Base-by-base conservation (phyloP, 2,329 filamentous ascomycete species). In the Herpotrichia juniperi region DNA sequence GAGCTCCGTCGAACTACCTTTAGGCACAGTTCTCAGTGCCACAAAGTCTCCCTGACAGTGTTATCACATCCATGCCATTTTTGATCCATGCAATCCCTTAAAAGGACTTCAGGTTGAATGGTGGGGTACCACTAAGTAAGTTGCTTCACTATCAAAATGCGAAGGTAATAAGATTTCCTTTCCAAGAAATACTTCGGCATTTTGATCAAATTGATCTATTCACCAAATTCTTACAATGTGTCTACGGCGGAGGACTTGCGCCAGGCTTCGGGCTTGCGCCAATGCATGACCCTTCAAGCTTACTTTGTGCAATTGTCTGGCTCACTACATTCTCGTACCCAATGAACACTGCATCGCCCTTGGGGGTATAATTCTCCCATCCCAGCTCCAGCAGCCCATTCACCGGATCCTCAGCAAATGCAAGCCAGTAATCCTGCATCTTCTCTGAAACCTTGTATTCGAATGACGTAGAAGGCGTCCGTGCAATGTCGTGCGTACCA, bases 341-440 rank as follows among this genome's bases (percentile, higher is more conserved):
- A 58, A 69, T 53, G 30, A 70, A 45, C 16, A 65, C 55, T 2
- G 53, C 63, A 42, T 66, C 53, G 2, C 62, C 66, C 35, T 53
- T 54, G 2, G 61, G 53, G 45, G 58, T 57, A 48, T 73, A 74
- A n/a, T 50, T 52, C 1, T 64, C 35, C 73, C 73, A 76, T 0
- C 71, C 72, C 48, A 66, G 25, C 26, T 60, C 59, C 10, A 63
- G 59, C 39, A 75, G 47, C 10, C 66, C 65, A 5, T 59, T 54
- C 12, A 58, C 54, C 1, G 71, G 68, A 51, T 75, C 68, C 21
- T 60, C 53, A 0, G 68, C 66, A 57, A 76, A 77, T 1, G 68
- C 69, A 17, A 73, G 28, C 57, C 71, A 71, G 22, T 64, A 66
- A 37, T 75, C 72, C 50, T 75, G 70, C 69, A 76, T 69, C 32